A percentile compares a stretch with the other conserved stretches of the same genome.
These are phyloP conservation scores for Endocalyx cinctus DNA, from an alignment of 2,329 filamentous ascomycete genomes.

Conservation along the genomic window DNA sequence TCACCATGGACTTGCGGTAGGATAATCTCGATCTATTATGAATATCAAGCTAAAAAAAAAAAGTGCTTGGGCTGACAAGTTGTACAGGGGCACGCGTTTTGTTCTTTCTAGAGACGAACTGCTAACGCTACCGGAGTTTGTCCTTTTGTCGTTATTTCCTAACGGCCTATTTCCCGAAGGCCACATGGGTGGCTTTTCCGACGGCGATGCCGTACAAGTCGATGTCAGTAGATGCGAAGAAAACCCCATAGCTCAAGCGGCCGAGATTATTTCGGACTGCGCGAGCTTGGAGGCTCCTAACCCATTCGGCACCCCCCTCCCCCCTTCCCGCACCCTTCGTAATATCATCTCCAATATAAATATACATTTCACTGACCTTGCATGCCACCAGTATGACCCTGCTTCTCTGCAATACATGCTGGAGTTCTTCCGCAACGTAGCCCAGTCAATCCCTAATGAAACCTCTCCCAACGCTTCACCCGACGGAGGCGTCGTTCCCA, in stretches of 20 bases:
- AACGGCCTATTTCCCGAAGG: constrained; percentile 98
- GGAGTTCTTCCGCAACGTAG: constrained; percentile 94
- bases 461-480: constrained; percentile 61
- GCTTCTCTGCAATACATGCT: constrained; percentile 98
- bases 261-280: constrained; percentile 18
- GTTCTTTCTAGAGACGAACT: constrained; percentile 92
- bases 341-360: constrained; percentile 33
- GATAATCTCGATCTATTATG: constrained; percentile 17
- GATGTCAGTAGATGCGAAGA: constrained; percentile 66
- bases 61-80: too few relatives aligned
- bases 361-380: constrained; percentile 39
- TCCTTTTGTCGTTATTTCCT: constrained; percentile 93
- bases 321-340: constrained; percentile 23
- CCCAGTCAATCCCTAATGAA: constrained; percentile 85
- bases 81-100: constrained; percentile 80
- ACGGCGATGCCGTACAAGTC: constrained; percentile 92
- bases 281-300: constrained; percentile 12
- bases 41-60: constrained; percentile 14
- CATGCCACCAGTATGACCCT: constrained; percentile 82
- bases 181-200: constrained; percentile 87
- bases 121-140: constrained; percentile 92
- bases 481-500: constrained; percentile 58
- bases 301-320: constrained; percentile 10
- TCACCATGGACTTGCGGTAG: constrained; percentile 90
- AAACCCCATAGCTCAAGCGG: constrained; percentile 19